These are phyloP conservation scores for Coemansia sp. DNA, from an alignment of 192 early-diverging fungal species.

Conservation along the genomic window DNA sequence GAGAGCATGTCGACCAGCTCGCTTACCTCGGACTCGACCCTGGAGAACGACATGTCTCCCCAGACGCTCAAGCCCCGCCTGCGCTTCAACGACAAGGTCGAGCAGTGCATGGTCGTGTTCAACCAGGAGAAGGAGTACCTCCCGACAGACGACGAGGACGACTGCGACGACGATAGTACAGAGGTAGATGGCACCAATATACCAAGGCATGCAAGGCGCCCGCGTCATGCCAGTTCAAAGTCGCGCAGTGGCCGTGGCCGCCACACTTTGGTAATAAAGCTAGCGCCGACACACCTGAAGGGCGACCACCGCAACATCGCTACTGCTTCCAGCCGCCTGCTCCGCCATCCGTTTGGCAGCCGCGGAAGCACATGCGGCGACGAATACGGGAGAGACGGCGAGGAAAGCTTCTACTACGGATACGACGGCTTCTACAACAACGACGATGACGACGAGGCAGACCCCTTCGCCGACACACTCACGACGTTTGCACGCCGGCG, in stretches of 20 bases:
- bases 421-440: constrained; percentile 9
- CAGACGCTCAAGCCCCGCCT: constrained; percentile 33
- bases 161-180: constrained; percentile 10
- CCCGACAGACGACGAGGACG: constrained; percentile 47
- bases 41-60: constrained; percentile 26
- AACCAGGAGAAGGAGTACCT: constrained; percentile 53
- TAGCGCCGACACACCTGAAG: constrained; percentile 48
- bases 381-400: constrained; percentile 7
- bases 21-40: constrained; percentile 39
- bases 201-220: constrained; percentile 1
- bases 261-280: constrained; percentile 49
- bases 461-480: constrained; percentile 14
- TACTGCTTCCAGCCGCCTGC: constrained; percentile 10
- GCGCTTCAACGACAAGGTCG: constrained; percentile 55
- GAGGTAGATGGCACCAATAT: not conserved
- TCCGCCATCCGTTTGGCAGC: not conserved
- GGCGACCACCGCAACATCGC: constrained; percentile 46
- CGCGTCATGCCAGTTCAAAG: constrained; percentile 4
- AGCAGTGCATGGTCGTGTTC: constrained; percentile 58
- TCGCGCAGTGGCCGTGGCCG: constrained; percentile 19
- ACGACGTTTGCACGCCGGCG: not conserved
- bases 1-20: constrained; percentile 53
- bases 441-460: constrained; percentile 37
- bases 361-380: not conserved
- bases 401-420: constrained; percentile 14